Evolutionary conservation across 1,139 yeast species (phyloP).

Genomic region (Meyerozyma elateridarum): DNA sequence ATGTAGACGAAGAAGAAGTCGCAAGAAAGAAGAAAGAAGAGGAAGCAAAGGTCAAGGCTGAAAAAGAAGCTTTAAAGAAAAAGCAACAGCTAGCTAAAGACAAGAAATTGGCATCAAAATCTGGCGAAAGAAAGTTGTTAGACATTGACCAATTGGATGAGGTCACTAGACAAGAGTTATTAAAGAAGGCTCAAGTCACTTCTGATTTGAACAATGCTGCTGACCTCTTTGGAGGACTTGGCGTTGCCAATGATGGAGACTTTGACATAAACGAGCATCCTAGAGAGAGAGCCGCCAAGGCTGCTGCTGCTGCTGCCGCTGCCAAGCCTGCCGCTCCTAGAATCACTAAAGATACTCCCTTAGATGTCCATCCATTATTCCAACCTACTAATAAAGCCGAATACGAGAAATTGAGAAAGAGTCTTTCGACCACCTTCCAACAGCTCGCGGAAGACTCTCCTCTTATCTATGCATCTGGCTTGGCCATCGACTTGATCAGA

Average conservation of each 20-base stretch:
- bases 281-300: slow-evolving; percentile 55
- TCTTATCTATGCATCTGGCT: slow-evolving; percentile 64
- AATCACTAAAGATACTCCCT: slow-evolving; percentile 63
- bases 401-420: slow-evolving; percentile 78
- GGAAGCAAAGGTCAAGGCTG: slow-evolving; percentile 36
- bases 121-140: slow-evolving; percentile 27
- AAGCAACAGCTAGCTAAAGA: slow-evolving; percentile 33
- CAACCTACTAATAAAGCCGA: slow-evolving; percentile 76
- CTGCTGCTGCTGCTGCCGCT: slow-evolving; percentile 44
- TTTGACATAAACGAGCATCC: slow-evolving; percentile 56
- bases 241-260: slow-evolving; percentile 49
- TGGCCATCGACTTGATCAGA: slow-evolving; percentile 82
- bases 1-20: slow-evolving; percentile 62
- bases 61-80: slow-evolving; percentile 38
- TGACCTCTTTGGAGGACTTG: slow-evolving; percentile 80
- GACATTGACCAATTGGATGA: slow-evolving; percentile 57
- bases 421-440: slow-evolving; percentile 63
- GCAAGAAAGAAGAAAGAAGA: slow-evolving; percentile 40
- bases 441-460: slow-evolving; percentile 58
- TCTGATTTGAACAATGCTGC: slow-evolving; percentile 92
- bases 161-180: slow-evolving; percentile 63
- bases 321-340: slow-evolving; percentile 24
- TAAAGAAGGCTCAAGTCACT: slow-evolving; percentile 72
- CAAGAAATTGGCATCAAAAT: slow-evolving; percentile 28
- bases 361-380: slow-evolving; percentile 73